Evolutionary conservation across 257 asterid species (phyloP).

Genomic region (Przewalskia tangutica): DNA sequence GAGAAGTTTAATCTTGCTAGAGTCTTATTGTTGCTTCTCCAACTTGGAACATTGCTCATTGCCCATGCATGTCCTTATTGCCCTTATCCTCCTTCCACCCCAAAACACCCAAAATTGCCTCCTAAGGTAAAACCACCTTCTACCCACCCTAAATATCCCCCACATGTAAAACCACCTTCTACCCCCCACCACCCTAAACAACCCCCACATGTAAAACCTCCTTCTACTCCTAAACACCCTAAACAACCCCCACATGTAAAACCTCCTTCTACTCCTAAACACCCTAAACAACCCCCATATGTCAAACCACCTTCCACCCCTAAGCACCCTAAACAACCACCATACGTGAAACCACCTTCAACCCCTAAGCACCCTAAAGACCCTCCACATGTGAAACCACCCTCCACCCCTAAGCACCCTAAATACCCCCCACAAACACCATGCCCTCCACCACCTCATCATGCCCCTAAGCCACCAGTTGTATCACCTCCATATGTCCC

Average conservation of each 20-base stretch:
- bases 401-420: constrained; percentile 2
- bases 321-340: constrained; percentile 2
- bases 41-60: constrained; percentile 27
- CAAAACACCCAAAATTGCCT: constrained; percentile 26
- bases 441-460: background rate
- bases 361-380: background rate
- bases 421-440: background rate
- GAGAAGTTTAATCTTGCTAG: background rate
- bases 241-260: background rate
- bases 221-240: background rate
- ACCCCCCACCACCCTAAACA: constrained; percentile 9
- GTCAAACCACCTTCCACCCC: constrained; percentile 8
- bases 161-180: background rate
- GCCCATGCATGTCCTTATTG: constrained; percentile 56
- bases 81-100: constrained; percentile 30
- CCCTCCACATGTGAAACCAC: constrained; percentile 17
- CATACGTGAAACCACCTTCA: constrained; percentile 2
- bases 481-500: constrained; percentile 15
- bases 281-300: background rate
- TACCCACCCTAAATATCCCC: constrained; percentile 5
- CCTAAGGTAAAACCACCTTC: constrained; percentile 18
- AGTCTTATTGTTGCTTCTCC: constrained; percentile 22
- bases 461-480: constrained; percentile 17
- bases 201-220: constrained; percentile 4
- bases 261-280: background rate